Evolutionary conservation across 495 filamentous ascomycete genomes (phyloP), one percentile per base, ranked within the genome.

Genomic region (Rhypophila decipiens): DNA sequence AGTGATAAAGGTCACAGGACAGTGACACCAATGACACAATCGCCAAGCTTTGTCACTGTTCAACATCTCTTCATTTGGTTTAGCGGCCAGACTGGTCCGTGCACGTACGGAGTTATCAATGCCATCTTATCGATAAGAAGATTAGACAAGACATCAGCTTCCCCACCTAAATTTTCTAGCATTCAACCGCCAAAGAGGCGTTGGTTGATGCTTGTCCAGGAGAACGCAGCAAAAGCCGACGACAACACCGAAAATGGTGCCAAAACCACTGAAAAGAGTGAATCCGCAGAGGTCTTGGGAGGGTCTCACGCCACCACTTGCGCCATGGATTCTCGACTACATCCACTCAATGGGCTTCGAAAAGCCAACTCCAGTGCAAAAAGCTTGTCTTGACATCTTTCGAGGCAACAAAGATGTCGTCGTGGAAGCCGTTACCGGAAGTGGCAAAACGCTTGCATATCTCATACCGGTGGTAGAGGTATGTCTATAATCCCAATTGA

Each of bases 381-480:
- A 90, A 19, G 90, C 86, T n/a, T 84, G 85, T 13, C 88, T 97
- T 52, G 90, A 91, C 10, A 76, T 96, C 13, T 95, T 96, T 64
- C 82, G 88, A 68, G 84, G 82, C 7, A 88, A 97, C 65, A 96
- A 96, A 57, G 93, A 97, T 68, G 90, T 97, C 0, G 91, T 97
- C 2, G 91, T 96, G 22, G 90, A 96, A 76, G 94, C 93, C 2
- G 93, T 96, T 7, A 98, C 93, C 2, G 93, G 94, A 7, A 93
- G 86, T 59, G 93, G 93, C 37, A 98, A 98, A 67, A 97, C 93
- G 0, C 69, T 96, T 35, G 84, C 89, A 2, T 97, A 93, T 57
- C 66, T 98, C 39, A 86, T 98, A 21, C 93, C 93, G 0, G 69
- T 96, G 2, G 75, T 96, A 11, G 88, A 96, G 51, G 60, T 61